A percentile compares a stretch with the other conserved stretches of the same genome.
Conservation (phyloP, 2,329 filamentous ascomycete genomes). For the Fusarium concolor region DNA sequence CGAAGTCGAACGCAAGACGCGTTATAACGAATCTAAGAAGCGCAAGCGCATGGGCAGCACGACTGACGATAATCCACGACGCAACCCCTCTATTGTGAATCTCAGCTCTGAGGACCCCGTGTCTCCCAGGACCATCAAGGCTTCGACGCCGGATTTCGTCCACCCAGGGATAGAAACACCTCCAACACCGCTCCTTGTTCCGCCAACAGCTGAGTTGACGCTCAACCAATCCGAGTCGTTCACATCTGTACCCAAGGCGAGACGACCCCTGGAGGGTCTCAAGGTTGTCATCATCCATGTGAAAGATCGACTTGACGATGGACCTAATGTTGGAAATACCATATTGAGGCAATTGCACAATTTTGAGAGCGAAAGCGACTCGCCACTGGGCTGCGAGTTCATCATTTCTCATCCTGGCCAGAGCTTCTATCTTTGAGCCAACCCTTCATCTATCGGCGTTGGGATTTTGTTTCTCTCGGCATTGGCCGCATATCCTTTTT, state of each 20-base stretch:
- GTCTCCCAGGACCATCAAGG: slow-evolving; percentile 62
- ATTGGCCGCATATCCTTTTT: slow-evolving; percentile 12
- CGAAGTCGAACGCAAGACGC: slow-evolving; percentile 58
- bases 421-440: slow-evolving; percentile 61
- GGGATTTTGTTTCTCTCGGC: slow-evolving; percentile 4
- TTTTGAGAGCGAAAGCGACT: slow-evolving; percentile 73
- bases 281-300: slow-evolving; percentile 92
- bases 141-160: slow-evolving; percentile 34
- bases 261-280: slow-evolving; percentile 73
- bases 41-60: slow-evolving; percentile 67
- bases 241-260: slow-evolving; percentile 38
- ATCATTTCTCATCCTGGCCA: slow-evolving; percentile 76
- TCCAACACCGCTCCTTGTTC: slow-evolving; percentile 59
- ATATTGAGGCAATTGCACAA: slow-evolving; percentile 78
- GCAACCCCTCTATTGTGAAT: slow-evolving; percentile 37
- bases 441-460: slow-evolving; percentile 17
- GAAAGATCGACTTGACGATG: slow-evolving; percentile 86
- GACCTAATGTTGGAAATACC: slow-evolving; percentile 68
- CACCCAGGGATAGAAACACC: slow-evolving; percentile 52
- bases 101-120: slow-evolving; percentile 58
- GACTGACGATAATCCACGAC: slow-evolving; percentile 40
- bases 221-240: slow-evolving; percentile 53
- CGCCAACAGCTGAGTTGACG: slow-evolving; percentile 61
- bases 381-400: slow-evolving; percentile 82
- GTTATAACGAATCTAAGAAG: slow-evolving; percentile 64